These are phyloP conservation scores for Neoscytalidium dimidiatum DNA, from an alignment of 2,329 filamentous ascomycete species.

Conservation along the genomic window DNA sequence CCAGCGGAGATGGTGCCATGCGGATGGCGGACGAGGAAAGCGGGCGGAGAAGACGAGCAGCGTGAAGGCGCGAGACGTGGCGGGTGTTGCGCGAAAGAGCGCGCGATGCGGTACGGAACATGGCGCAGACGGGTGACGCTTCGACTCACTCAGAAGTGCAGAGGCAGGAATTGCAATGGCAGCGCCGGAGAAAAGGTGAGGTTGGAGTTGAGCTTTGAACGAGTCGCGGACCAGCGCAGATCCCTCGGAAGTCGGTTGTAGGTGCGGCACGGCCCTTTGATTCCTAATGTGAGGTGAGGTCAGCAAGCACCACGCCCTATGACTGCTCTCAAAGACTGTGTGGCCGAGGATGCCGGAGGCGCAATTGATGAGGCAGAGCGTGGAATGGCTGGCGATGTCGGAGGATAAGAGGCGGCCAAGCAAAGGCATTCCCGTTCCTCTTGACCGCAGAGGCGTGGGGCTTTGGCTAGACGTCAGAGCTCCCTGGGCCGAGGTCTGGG, in stretches of 20 bases:
- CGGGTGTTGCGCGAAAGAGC: constrained; percentile 39
- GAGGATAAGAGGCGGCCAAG: not conserved
- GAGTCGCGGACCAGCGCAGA: not conserved
- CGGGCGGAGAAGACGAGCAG: constrained; percentile 31
- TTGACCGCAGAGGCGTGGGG: constrained; percentile 5
- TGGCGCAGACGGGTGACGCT: constrained; percentile 20
- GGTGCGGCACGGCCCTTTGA: not conserved
- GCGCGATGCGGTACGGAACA: constrained; percentile 41
- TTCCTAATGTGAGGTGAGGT: not conserved
- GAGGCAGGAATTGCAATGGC: not conserved
- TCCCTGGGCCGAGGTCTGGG: constrained; percentile 15
- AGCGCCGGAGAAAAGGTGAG: not conserved
- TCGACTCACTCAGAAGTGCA: not conserved
- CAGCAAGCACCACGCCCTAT: not conserved
- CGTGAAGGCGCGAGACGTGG: constrained; percentile 24
- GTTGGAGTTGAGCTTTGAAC: not conserved
- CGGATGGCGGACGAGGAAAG: constrained; percentile 45
- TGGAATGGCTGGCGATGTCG: not conserved
- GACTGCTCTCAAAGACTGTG: too few relatives aligned
- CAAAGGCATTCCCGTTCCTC: not conserved
- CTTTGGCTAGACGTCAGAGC: constrained; percentile 1
- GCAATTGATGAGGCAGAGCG: not conserved
- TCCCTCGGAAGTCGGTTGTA: not conserved
- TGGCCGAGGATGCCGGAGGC: not conserved
- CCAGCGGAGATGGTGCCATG: constrained; percentile 57